Conservation (phyloP, 108 stramenopile genomes). For the Cylindrotheca fusiformis region DNA sequence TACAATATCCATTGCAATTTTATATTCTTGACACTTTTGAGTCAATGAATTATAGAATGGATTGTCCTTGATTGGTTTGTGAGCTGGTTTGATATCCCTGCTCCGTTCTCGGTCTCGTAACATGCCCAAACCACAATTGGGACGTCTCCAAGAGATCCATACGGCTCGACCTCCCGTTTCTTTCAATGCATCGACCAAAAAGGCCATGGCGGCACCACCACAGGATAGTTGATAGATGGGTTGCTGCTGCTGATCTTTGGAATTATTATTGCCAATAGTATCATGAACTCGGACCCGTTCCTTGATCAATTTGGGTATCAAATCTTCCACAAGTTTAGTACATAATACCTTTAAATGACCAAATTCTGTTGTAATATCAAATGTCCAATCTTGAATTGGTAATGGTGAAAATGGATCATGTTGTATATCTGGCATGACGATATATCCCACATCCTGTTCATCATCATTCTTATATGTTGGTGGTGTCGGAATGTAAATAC, state of each 20-base stretch:
- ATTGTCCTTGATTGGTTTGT: constrained; percentile 6
- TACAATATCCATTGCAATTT: constrained; percentile 69
- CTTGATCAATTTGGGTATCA: constrained; percentile 14
- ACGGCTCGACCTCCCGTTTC: constrained; percentile 76
- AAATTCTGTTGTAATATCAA: constrained; percentile 33
- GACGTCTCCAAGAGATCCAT: constrained; percentile 62
- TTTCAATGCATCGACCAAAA: constrained; percentile 62
- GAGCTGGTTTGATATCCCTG: not conserved
- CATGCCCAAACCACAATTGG: constrained; percentile 69
- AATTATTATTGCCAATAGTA: not conserved
- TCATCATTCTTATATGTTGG: constrained; percentile 8
- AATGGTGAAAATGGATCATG: constrained; percentile 75
- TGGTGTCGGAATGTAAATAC: constrained; percentile 33
- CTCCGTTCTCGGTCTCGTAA: constrained; percentile 53
- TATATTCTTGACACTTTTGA: constrained; percentile 39
- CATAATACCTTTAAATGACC: constrained; percentile 7
- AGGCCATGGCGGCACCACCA: constrained; percentile 79
- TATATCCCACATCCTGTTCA: constrained; percentile 22
- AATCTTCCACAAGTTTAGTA: constrained; percentile 28
- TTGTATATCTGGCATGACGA: constrained; percentile 69
- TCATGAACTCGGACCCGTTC: constrained; percentile 7
- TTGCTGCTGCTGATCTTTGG: constrained; percentile 4
- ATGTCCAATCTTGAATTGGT: constrained; percentile 58
- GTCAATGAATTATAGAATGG: constrained; percentile 60
- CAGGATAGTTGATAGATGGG: constrained; percentile 26